Evolutionary conservation across 805 yeast genomes (phyloP).

Genomic region (Saccharomycopsis microspora): DNA sequence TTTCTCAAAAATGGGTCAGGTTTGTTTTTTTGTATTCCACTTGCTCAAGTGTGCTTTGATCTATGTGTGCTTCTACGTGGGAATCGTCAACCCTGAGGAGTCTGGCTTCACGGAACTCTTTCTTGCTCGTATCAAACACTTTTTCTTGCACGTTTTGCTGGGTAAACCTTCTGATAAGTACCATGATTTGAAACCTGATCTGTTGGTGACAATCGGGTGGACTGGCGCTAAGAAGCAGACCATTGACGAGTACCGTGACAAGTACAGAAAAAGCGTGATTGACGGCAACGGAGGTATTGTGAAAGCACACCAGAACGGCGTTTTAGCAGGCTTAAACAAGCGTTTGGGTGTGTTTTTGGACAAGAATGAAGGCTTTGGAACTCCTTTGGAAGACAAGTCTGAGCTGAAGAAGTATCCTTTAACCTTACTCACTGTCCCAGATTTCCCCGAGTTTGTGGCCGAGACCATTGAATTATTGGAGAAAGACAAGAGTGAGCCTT

Average conservation of each 20-base stretch:
- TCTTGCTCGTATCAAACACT: conserved; percentile 18
- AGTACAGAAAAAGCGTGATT: conserved; percentile 52
- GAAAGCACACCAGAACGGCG: conserved; percentile 64
- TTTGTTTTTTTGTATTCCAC: conserved; percentile 65
- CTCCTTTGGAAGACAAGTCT: conserved; percentile 32
- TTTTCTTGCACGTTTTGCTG: neutral
- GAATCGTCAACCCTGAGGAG: conserved; percentile 68
- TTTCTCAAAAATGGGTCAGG: conserved; percentile 38
- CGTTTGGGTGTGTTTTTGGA: conserved; percentile 50
- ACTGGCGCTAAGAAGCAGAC: conserved; percentile 79
- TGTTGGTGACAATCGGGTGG: conserved; percentile 73
- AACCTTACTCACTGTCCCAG: conserved; percentile 24
- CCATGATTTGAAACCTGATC: conserved; percentile 22
- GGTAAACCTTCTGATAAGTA: neutral
- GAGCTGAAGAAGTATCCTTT: conserved; percentile 4
- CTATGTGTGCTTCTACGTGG: conserved; percentile 49
- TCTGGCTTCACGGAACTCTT: conserved; percentile 27
- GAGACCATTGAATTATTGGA: conserved; percentile 1
- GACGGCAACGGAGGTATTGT: conserved; percentile 65
- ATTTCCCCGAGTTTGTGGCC: conserved; percentile 18
- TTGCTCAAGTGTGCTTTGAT: conserved; percentile 45
- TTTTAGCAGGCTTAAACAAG: conserved; percentile 43
- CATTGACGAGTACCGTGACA: conserved; percentile 57
- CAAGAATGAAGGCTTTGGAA: conserved; percentile 77
- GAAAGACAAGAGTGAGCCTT: neutral